Percentiles rank a stretch among this genome's conserved stretches.
Conservation (phyloP, 1,284 basidiomycete genomes). For the Moniliella sp. region DNA sequence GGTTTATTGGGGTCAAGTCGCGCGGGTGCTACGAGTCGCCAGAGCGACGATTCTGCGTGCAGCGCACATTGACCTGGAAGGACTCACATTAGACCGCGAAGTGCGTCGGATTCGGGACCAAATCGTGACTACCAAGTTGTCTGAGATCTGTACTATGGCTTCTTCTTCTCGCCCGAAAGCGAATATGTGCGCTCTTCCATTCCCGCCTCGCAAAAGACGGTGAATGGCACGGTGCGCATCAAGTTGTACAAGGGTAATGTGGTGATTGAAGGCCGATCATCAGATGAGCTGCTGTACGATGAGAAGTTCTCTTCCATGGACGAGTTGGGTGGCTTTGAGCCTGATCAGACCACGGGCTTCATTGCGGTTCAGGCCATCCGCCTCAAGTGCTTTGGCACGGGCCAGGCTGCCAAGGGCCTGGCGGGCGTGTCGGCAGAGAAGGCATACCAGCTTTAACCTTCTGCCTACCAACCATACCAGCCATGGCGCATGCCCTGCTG, state of each 20-base stretch:
- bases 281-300: slow-evolving; percentile 74
- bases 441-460: slow-evolving; percentile 29
- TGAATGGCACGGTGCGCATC: slow-evolving; percentile 74
- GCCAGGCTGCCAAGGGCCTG: slow-evolving; percentile 16
- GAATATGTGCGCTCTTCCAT: slow-evolving; percentile 55
- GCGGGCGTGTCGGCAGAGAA: slow-evolving; percentile 16
- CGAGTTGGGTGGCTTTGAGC: slow-evolving; percentile 82
- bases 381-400: slow-evolving; percentile 23
- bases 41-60: slow-evolving; percentile 83
- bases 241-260: slow-evolving; percentile 93
- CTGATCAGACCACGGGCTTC: slow-evolving; percentile 26
- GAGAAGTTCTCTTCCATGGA: slow-evolving; percentile 94
- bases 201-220: slow-evolving; percentile 78
- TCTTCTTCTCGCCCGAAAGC: slow-evolving; percentile 87
- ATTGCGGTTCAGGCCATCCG: slow-evolving; percentile 30
- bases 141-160: slow-evolving; percentile 80
- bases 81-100: slow-evolving; percentile 86
- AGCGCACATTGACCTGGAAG: slow-evolving; percentile 89
- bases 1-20: slow-evolving; percentile 95
- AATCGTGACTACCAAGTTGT: slow-evolving; percentile 72
- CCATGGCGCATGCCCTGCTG: too few relatives aligned
- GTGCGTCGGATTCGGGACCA: slow-evolving; percentile 82
- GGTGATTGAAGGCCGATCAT: slow-evolving; percentile 71
- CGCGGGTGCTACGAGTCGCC: slow-evolving; percentile 92
- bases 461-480: too few relatives aligned